Conservation (phyloP, 2,329 filamentous ascomycete species). For the Sporothrix euskadiensis region DNA sequence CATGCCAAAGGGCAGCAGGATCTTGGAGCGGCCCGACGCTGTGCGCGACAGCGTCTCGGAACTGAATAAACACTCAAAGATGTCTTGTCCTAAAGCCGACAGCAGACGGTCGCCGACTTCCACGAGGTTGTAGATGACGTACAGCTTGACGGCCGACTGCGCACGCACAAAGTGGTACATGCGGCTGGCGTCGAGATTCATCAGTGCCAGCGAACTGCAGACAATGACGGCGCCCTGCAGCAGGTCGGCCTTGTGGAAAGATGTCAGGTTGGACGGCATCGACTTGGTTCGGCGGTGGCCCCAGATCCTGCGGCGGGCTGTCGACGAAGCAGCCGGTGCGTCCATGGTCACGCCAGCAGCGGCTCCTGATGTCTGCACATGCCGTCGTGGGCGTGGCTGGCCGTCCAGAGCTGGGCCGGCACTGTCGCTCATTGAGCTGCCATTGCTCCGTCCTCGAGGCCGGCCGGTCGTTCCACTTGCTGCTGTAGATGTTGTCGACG, state of each 20-base stretch:
- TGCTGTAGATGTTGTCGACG: not conserved
- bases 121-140: constrained; percentile 97
- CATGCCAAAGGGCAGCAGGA: constrained; percentile 85
- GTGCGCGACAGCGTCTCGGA: constrained; percentile 88
- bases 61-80: constrained; percentile 93
- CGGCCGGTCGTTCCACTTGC: not conserved
- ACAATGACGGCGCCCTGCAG: constrained; percentile 88
- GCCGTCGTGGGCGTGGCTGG: not conserved
- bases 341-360: not conserved
- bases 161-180: constrained; percentile 98
- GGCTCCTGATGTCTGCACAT: not conserved
- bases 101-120: constrained; percentile 90
- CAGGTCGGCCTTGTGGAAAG: constrained; percentile 92
- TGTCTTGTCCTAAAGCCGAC: constrained; percentile 89
- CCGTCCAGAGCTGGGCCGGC: not conserved
- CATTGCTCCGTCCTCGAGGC: constrained; percentile 21
- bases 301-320: not conserved
- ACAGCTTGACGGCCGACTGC: constrained; percentile 95
- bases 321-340: not conserved
- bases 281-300: constrained; percentile 71
- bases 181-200: constrained; percentile 89
- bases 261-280: constrained; percentile 77
- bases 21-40: constrained; percentile 83
- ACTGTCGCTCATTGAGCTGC: constrained; percentile 19
- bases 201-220: constrained; percentile 78